phyloP scores from a whole-genome alignment of 2,329 filamentous ascomycete genomes.

The Xylariaceae sp. region DNA sequence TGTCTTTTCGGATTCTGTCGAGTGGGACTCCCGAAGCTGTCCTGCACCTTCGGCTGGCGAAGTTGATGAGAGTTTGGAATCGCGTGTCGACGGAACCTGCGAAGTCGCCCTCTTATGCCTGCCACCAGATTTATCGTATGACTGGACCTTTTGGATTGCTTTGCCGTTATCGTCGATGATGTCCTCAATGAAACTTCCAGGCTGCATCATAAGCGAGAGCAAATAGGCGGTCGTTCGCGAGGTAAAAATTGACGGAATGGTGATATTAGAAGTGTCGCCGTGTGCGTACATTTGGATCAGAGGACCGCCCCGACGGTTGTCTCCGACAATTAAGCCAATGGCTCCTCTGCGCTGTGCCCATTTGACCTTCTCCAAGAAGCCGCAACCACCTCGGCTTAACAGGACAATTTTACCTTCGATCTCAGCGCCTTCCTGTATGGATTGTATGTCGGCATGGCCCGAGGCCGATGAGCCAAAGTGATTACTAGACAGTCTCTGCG shows the following conservation, averaged over 20 bases:
- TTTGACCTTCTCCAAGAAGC: constrained; percentile 94
- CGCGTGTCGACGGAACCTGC: constrained; percentile 25
- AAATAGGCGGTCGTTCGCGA: constrained; percentile 92
- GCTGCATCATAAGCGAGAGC: constrained; percentile 79
- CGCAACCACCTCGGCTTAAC: constrained; percentile 87
- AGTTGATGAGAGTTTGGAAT: constrained; percentile 25
- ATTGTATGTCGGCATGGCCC: constrained; percentile 85
- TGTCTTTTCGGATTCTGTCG: constrained; percentile 18
- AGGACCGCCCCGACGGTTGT: constrained; percentile 83
- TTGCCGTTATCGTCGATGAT: constrained; percentile 58
- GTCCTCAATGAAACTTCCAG: constrained; percentile 60
- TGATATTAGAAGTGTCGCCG: constrained; percentile 90
- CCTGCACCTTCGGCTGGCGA: constrained; percentile 23
- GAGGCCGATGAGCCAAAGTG: constrained; percentile 33
- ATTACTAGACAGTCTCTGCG: constrained; percentile 33
- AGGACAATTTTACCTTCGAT: constrained; percentile 91
- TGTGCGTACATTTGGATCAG: constrained; percentile 98
- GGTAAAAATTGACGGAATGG: constrained; percentile 91
- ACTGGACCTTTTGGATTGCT: constrained; percentile 50
- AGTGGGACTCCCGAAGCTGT: constrained; percentile 23
- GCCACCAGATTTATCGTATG: constrained; percentile 38
- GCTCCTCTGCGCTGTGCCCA: constrained; percentile 93
- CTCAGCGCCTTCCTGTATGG: constrained; percentile 84
- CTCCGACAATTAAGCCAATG: constrained; percentile 86
- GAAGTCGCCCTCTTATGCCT: constrained; percentile 35